These are phyloP conservation scores for Wolfiporia cocos DNA, from an alignment of 1,284 basidiomycete genomes.

Conservation along the genomic window DNA sequence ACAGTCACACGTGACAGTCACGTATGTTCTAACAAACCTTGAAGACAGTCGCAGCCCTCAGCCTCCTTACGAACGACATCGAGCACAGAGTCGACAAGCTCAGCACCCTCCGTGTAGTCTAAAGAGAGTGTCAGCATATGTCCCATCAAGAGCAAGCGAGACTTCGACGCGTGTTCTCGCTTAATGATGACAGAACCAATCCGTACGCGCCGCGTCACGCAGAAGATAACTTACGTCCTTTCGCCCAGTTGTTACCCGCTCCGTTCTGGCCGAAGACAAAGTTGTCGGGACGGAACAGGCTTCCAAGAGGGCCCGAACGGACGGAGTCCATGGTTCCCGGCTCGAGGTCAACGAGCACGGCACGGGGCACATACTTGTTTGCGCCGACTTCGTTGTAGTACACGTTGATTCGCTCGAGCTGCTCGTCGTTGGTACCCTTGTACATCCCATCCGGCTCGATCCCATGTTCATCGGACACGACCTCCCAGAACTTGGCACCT, in stretches of 20 bases:
- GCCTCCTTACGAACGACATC: constrained; percentile 88
- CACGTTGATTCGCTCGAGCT: constrained; percentile 96
- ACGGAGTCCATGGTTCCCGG: constrained; percentile 97
- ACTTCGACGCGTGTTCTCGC: neutral
- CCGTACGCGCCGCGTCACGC: constrained; percentile 8
- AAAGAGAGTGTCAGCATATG: constrained; percentile 12
- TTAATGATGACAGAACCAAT: constrained; percentile 1
- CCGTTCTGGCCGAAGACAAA: constrained; percentile 88
- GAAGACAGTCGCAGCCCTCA: constrained; percentile 89
- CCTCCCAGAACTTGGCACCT: constrained; percentile 99
- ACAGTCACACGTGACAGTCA: constrained; percentile 14
- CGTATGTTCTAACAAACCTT: constrained; percentile 46
- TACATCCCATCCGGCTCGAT: constrained; percentile 91
- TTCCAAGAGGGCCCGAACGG: constrained; percentile 78
- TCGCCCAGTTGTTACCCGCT: constrained; percentile 96
- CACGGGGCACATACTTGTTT: constrained; percentile 96
- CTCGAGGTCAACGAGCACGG: constrained; percentile 92
- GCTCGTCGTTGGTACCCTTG: constrained; percentile 91
- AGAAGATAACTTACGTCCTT: constrained; percentile 69
- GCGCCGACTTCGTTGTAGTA: constrained; percentile 91
- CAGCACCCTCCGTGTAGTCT: constrained; percentile 95
- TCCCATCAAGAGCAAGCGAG: neutral
- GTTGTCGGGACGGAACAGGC: constrained; percentile 93
- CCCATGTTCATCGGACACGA: constrained; percentile 96
- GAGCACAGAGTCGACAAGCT: constrained; percentile 91